Evolutionary conservation across 1,284 basidiomycete species (phyloP).

Genomic region (Takashimella koratensis): DNA sequence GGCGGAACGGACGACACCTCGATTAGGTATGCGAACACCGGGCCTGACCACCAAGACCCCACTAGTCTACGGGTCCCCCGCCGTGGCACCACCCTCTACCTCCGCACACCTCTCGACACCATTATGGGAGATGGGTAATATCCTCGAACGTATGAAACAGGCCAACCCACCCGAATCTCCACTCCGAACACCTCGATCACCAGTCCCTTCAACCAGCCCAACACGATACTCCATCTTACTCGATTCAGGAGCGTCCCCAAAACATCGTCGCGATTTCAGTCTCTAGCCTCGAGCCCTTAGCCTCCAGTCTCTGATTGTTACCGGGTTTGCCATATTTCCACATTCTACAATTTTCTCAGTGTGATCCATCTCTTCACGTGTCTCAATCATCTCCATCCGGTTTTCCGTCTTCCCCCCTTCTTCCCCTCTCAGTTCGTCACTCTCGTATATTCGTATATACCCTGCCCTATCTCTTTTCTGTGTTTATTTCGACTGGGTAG

Average conservation of each 20-base stretch:
- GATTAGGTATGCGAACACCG: constrained; percentile 29
- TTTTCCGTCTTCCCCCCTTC: too few species aligned
- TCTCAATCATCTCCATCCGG: too few species aligned
- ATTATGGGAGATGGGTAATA: constrained; percentile 41
- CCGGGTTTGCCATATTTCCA: too few species aligned
- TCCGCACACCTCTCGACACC: constrained; percentile 34
- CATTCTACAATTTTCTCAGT: too few species aligned
- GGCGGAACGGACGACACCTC: constrained; percentile 14
- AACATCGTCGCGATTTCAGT: not conserved
- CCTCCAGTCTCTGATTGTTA: too few species aligned
- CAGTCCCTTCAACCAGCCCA: constrained; percentile 37
- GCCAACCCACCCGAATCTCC: constrained; percentile 19
- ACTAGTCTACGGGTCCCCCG: constrained; percentile 26
- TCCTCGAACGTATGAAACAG: constrained; percentile 35
- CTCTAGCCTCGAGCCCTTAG: too few species aligned
- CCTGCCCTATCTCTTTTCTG: too few species aligned
- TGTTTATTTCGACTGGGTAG: too few species aligned
- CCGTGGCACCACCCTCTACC: constrained; percentile 20
- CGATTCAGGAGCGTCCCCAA: not conserved
- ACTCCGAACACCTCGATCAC: constrained; percentile 20
- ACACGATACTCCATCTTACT: constrained; percentile 25
- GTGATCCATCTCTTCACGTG: too few species aligned
- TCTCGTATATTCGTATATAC: not conserved
- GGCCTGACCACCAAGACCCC: constrained; percentile 31
- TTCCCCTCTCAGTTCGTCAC: too few species aligned